A percentile compares a stretch with the other conserved stretches of the same genome.
Evolutionary conservation across 116 monocot species (phyloP).

Genomic region (Cymodocea nodosa): DNA sequence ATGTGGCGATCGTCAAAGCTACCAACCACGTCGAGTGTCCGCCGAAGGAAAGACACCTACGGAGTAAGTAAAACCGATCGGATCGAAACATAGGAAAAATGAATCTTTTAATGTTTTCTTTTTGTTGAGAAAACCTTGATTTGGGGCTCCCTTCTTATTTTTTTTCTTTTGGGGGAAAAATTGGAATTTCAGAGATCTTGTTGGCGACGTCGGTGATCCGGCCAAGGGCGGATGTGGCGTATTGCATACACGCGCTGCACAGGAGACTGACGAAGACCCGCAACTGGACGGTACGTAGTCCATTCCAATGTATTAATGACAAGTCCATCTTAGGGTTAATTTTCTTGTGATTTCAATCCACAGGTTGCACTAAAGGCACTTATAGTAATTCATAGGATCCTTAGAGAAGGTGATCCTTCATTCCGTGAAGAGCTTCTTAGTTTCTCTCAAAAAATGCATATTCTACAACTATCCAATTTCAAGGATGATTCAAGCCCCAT

Average conservation of each 20-base stretch:
- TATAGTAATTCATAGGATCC: slow-evolving; percentile 82
- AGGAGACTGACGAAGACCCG: slow-evolving; percentile 65
- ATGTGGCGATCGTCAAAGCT: slow-evolving; percentile 30
- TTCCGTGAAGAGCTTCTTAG: slow-evolving; percentile 93
- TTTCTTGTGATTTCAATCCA: neutral
- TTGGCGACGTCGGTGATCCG: slow-evolving; percentile 35
- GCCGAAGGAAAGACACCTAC: slow-evolving; percentile 22
- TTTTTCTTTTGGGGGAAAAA: neutral
- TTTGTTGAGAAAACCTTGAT: neutral
- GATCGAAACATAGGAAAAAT: neutral
- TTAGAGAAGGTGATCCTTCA: slow-evolving; percentile 93
- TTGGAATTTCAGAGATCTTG: slow-evolving; percentile 37
- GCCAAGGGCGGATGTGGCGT: slow-evolving; percentile 72
- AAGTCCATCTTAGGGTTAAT: neutral
- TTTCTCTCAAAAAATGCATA: slow-evolving; percentile 51
- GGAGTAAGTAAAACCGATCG: slow-evolving; percentile 10
- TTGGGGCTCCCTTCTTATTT: neutral
- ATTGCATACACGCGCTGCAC: slow-evolving; percentile 63
- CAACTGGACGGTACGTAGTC: slow-evolving; percentile 53
- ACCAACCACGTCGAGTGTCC: slow-evolving; percentile 25
- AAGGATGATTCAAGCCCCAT: slow-evolving; percentile 98
- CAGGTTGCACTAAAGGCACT: slow-evolving; percentile 94
- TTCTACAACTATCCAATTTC: slow-evolving; percentile 90
- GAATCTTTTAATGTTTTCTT: neutral
- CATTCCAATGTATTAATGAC: no score